Base-by-base conservation (phyloP, 2,329 filamentous ascomycete species). In the Penicillium sp. region DNA sequence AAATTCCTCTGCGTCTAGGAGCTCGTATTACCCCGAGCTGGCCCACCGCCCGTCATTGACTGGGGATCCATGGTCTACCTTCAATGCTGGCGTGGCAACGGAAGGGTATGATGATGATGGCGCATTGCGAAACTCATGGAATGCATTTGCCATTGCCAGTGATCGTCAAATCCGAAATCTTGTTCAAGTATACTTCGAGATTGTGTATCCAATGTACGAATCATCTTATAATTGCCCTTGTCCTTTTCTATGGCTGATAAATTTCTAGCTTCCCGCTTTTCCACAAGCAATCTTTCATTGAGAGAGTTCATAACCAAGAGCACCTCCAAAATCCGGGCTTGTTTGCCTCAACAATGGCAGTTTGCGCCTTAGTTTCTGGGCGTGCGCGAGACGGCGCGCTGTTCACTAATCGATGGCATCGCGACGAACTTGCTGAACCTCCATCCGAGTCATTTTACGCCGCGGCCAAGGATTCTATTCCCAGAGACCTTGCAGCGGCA, bases 291-390 rank as follows among this genome's bases (percentile, higher is more conserved):
- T 77, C 75, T 17, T 72, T 80, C 41, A 64, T 73, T 26, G 64
- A 73, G 10, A 73, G 71, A 41, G 64, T 81, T n/a, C 61, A 72
- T 7, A 65, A 71, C 12, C 69, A 71, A 17, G 73, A 81, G n/a
- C 77, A 83, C 61, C 69, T 75, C 7, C 67, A 59, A 4, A 70
- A 78, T 56, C 73, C 71, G 26, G 66, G 72, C 7, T 71, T 81
- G 30, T 83, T 82, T 61, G 77, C 78, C 14, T 77, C 74, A 0
- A 74, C 79, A 19, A 83, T 83, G 80, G 77, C 80, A 9, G 74
- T 77, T 3, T 83, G 81, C 61, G 77, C 80, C 4, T 69, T 83
- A 33, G 75, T 78, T 8, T 77, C 78, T 3, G 76, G 75, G 7
- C 73, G 80, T 38, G 76, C 76, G n/a, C 71, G 79, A 12, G 81